Percentiles rank a stretch among this genome's conserved stretches.
phyloP scores from a whole-genome alignment of 1,284 basidiomycete species.

The Irpex sp. region DNA sequence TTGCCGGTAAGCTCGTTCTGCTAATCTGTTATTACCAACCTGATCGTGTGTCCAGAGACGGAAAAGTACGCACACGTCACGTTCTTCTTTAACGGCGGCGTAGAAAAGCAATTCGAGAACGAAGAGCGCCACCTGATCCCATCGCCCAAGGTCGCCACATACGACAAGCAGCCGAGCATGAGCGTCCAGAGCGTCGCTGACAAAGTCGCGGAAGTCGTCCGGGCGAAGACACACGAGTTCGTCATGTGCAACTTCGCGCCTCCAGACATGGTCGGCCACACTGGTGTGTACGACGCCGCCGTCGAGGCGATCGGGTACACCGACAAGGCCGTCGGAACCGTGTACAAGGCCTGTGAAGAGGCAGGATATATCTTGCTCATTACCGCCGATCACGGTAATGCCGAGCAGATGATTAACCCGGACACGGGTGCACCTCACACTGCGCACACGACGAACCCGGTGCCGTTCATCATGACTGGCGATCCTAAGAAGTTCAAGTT shows the following conservation, averaged over 20 bases:
- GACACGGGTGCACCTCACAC: constrained; percentile 84
- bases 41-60: constrained; percentile 55
- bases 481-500: constrained; percentile 48
- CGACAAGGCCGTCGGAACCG: constrained; percentile 81
- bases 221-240: constrained; percentile 70
- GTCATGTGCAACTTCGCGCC: constrained; percentile 97
- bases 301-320: constrained; percentile 82
- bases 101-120: constrained; percentile 84
- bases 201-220: constrained; percentile 84
- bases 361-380: constrained; percentile 83
- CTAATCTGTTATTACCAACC: too few species aligned
- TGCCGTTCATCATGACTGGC: constrained; percentile 78
- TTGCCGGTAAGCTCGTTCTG: constrained; percentile 55
- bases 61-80: constrained; percentile 96
- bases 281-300: constrained; percentile 85
- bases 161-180: constrained; percentile 88
- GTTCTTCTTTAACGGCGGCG: constrained; percentile 95
- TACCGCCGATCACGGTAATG: constrained; percentile 93
- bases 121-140: constrained; percentile 87
- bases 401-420: constrained; percentile 87
- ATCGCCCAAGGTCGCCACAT: constrained; percentile 87
- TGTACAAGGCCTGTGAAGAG: constrained; percentile 81
- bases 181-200: constrained; percentile 82
- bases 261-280: constrained; percentile 95
- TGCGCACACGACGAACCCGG: constrained; percentile 82